Percentiles rank a stretch among this genome's conserved stretches.
phyloP scores from a whole-genome alignment of 768 basidiomycete genomes.

The Kockovaella imperatae region DNA sequence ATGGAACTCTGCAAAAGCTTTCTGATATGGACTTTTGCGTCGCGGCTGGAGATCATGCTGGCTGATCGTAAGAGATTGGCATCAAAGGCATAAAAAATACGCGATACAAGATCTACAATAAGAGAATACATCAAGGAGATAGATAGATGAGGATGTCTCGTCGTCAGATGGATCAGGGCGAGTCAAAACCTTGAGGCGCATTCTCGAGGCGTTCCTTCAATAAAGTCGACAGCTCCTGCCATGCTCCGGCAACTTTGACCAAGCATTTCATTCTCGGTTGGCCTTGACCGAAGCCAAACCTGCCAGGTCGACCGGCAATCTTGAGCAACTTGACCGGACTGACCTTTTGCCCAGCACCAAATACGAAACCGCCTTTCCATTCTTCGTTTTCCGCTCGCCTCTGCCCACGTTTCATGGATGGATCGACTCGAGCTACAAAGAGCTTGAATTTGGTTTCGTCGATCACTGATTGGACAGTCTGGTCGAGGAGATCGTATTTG shows the following conservation, averaged over 20 bases:
- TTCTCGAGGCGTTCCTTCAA: constrained; percentile 9
- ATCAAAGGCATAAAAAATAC: too few relatives aligned
- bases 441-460: constrained; percentile 13
- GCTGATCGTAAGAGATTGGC: too few relatives aligned
- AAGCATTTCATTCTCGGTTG: constrained; percentile 6
- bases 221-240: constrained; percentile 5
- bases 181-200: too few relatives aligned
- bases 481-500: constrained; percentile 30
- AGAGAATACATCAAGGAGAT: too few relatives aligned
- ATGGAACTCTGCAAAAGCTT: constrained; percentile 13
- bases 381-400: constrained; percentile 28
- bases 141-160: too few relatives aligned
- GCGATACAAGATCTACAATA: too few relatives aligned
- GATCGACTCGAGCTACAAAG: constrained; percentile 27
- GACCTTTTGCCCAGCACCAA: constrained; percentile 27
- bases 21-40: constrained; percentile 7
- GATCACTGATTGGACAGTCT: constrained; percentile 12
- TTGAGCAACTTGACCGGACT: constrained; percentile 25
- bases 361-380: constrained; percentile 38
- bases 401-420: constrained; percentile 22
- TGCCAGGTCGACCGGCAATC: constrained; percentile 6
- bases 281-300: background rate
- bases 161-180: too few relatives aligned
- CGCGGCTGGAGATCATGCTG: too few relatives aligned
- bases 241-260: constrained; percentile 3